Conservation (phyloP, 139 green algal genomes). For the Chloropicon primus region DNA sequence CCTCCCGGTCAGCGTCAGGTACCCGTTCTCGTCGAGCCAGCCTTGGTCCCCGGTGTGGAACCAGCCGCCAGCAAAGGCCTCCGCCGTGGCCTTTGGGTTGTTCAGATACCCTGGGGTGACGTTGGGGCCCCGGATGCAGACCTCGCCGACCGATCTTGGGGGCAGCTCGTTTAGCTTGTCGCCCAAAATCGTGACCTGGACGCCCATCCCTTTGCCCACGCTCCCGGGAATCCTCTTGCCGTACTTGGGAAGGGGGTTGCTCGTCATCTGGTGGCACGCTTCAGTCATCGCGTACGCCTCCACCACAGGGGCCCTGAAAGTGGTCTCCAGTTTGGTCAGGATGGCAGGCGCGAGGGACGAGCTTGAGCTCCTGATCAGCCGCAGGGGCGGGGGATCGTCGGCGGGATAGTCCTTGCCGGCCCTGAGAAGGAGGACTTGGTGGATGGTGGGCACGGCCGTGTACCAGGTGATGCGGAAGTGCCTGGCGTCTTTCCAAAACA, state of each 20-base stretch:
- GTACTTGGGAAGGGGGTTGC: slow-evolving; percentile 46
- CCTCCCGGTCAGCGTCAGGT: slow-evolving; percentile 65
- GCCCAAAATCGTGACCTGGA: slow-evolving; percentile 27
- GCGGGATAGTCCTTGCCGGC: slow-evolving; percentile 11
- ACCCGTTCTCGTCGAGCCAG: slow-evolving; percentile 57
- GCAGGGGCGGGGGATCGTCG: slow-evolving; percentile 21
- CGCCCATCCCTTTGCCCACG: slow-evolving; percentile 18
- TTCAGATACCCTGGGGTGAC: slow-evolving; percentile 70
- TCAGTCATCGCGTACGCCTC: slow-evolving; percentile 87
- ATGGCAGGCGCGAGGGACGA: slow-evolving; percentile 46
- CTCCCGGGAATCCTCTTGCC: slow-evolving; percentile 22
- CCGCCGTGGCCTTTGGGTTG: slow-evolving; percentile 57
- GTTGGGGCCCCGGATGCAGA: slow-evolving; percentile 62
- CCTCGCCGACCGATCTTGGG: slow-evolving; percentile 42
- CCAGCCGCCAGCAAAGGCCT: slow-evolving; percentile 43
- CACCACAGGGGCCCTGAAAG: slow-evolving; percentile 53
- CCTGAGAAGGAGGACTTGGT: slow-evolving; percentile 53
- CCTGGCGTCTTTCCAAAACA: slow-evolving; percentile 56
- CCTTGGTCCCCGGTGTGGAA: slow-evolving; percentile 66
- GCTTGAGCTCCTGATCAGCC: slow-evolving; percentile 73
- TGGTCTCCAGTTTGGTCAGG: slow-evolving; percentile 50
- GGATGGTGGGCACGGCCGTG: slow-evolving; percentile 78
- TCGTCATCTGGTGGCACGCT: slow-evolving; percentile 70
- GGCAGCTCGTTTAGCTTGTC: slow-evolving; percentile 5
- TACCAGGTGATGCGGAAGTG: slow-evolving; percentile 60